phyloP scores from a whole-genome alignment of 768 basidiomycete species.

The Lactarius sanguifluus region DNA sequence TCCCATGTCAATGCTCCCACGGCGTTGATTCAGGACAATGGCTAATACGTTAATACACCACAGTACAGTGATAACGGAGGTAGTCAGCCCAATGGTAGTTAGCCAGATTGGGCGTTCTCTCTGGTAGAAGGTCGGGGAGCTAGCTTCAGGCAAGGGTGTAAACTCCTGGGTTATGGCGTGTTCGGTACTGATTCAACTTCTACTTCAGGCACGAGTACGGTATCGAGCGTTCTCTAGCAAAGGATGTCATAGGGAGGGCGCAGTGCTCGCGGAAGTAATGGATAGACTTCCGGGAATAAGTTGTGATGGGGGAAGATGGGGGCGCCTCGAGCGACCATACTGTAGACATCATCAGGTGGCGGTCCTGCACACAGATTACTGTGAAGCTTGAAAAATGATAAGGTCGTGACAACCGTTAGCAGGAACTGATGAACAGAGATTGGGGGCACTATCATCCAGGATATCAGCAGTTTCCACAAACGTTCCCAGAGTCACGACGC shows the following conservation, averaged over 20 bases:
- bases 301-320: neutral
- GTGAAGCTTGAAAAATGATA: neutral
- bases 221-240: neutral
- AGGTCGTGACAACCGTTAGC: neutral
- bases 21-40: neutral
- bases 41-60: neutral
- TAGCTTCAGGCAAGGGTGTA: no score
- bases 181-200: no score
- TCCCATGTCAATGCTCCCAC: neutral
- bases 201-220: neutral
- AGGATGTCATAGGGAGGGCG: neutral
- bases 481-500: neutral
- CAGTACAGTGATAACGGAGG: neutral
- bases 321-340: neutral
- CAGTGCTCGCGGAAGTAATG: neutral
- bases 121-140: neutral
- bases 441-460: neutral
- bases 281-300: neutral
- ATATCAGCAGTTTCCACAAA: neutral
- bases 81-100: neutral
- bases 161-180: no score
- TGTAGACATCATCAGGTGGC: neutral
- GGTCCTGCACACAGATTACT: neutral
- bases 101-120: neutral
- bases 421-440: neutral